These are phyloP conservation scores for Ilyonectria sp. DNA, from an alignment of 2,329 filamentous ascomycete species.

Conservation along the genomic window DNA sequence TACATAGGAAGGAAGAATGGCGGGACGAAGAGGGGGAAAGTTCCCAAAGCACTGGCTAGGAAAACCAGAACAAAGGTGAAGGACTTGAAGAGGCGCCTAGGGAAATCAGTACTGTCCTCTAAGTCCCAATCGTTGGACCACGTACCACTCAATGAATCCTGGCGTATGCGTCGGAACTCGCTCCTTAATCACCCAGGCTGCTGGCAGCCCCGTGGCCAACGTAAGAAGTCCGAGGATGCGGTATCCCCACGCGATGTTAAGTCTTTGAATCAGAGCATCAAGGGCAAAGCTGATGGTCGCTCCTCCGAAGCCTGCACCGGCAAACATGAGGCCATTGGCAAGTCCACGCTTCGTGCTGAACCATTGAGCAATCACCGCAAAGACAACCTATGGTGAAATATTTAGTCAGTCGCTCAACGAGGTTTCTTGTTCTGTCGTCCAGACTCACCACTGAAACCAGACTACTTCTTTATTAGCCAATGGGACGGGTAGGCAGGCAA, in stretches of 20 bases:
- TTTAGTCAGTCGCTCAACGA: background rate
- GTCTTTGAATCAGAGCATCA: conserved; percentile 60
- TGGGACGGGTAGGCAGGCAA: background rate
- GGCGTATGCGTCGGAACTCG: conserved; percentile 42
- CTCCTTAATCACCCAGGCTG: conserved; percentile 67
- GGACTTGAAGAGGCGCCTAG: conserved; percentile 66
- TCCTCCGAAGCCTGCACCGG: conserved; percentile 70
- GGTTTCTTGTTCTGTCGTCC: conserved; percentile 48
- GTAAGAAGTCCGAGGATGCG: conserved; percentile 67
- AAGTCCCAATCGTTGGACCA: background rate
- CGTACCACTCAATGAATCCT: conserved; percentile 63
- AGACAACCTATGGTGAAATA: conserved; percentile 53
- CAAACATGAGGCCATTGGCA: conserved; percentile 68
- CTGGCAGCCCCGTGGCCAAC: conserved; percentile 67
- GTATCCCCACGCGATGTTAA: conserved; percentile 65
- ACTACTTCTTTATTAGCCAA: conserved; percentile 34
- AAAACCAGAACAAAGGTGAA: conserved; percentile 67
- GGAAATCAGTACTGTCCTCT: conserved; percentile 16
- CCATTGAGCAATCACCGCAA: conserved; percentile 66
- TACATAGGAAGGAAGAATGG: conserved; percentile 74
- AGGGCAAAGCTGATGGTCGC: conserved; percentile 65
- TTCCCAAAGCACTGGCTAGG: conserved; percentile 68
- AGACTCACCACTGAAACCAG: conserved; percentile 57
- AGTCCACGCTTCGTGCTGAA: conserved; percentile 67
- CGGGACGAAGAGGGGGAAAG: conserved; percentile 72